Conservation (phyloP, 768 basidiomycete genomes). For the Cubamyces lactineus region DNA sequence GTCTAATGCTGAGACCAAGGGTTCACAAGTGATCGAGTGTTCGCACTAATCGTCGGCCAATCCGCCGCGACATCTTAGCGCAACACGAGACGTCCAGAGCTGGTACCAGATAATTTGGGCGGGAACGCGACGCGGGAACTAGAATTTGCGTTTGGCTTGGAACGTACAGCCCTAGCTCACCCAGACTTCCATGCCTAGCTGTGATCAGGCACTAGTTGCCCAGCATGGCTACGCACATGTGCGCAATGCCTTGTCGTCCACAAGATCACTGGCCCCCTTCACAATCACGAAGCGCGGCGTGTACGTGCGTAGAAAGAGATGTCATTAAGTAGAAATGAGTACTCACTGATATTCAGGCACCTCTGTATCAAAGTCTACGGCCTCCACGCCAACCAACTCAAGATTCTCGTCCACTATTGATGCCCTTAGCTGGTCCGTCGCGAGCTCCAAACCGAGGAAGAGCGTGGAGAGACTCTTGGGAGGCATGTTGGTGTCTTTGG, state of each 20-base stretch:
- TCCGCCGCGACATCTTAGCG: no score
- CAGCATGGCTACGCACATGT: not conserved
- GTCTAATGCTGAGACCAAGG: no score
- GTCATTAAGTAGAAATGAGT: not conserved
- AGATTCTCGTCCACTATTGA: constrained; percentile 83
- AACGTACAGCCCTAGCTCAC: no score
- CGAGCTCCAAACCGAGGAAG: constrained; percentile 86
- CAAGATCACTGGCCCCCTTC: not conserved
- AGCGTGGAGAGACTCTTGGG: constrained; percentile 52
- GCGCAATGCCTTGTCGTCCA: no score
- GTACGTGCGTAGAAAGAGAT: constrained; percentile 2
- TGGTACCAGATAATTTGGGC: no score
- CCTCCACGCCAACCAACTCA: constrained; percentile 81
- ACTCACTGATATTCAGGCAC: constrained; percentile 82
- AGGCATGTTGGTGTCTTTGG: constrained; percentile 29
- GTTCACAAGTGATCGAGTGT: no score
- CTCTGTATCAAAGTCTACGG: constrained; percentile 82
- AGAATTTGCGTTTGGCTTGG: no score
- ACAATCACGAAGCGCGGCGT: constrained; percentile 4
- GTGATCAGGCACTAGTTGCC: not conserved
- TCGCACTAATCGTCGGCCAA: no score
- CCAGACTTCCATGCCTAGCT: no score
- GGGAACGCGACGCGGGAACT: no score
- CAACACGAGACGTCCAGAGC: no score
- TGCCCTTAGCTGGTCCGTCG: constrained; percentile 81